Conservation (phyloP, 129 eudicot genomes). For the Oenanthe sinensis region DNA sequence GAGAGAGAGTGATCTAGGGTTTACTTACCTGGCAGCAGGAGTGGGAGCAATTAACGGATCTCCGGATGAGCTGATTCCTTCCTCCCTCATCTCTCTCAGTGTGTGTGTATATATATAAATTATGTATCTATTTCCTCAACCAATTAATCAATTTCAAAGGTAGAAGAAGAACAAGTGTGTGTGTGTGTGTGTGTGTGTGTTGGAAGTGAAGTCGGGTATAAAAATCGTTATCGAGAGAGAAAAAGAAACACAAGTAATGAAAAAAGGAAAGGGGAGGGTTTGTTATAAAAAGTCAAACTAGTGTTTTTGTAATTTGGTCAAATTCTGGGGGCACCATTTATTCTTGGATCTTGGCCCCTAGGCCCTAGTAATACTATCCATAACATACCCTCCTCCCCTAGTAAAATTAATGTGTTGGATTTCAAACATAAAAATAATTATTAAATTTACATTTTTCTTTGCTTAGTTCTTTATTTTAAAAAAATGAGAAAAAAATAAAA, state of each 20-base stretch:
- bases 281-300: neutral
- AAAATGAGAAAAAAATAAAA: too few species aligned
- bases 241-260: neutral
- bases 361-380: too few species aligned
- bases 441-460: too few species aligned
- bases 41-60: conserved; percentile 47
- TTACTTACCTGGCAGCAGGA: neutral
- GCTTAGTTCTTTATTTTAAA: too few species aligned
- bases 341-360: neutral
- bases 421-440: too few species aligned
- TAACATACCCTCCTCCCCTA: too few species aligned
- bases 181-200: neutral
- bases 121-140: too few species aligned
- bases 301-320: neutral
- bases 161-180: too few species aligned
- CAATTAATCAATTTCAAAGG: too few species aligned
- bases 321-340: neutral
- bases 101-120: too few species aligned
- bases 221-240: neutral
- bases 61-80: conserved; percentile 75
- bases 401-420: too few species aligned
- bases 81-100: conserved; percentile 52
- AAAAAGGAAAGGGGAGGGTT: neutral
- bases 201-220: neutral
- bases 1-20: conserved; percentile 45